Percentiles rank a stretch among this genome's conserved stretches.
Conservation (phyloP, 2,329 filamentous ascomycete species). For the Penicillium sp. region DNA sequence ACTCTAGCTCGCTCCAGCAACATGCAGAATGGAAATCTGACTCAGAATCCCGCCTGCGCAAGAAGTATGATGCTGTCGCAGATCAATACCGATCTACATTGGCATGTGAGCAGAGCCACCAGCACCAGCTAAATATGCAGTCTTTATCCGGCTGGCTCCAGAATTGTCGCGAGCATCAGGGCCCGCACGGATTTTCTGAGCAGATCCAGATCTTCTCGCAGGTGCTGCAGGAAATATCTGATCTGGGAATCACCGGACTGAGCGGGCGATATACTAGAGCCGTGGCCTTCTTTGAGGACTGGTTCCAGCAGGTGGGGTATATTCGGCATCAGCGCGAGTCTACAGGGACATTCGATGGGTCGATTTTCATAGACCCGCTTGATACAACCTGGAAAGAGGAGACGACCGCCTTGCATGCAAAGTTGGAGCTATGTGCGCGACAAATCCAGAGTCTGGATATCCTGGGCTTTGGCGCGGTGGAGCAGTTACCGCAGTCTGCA, state of each 20-base stretch:
- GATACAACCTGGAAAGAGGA: constrained; percentile 41
- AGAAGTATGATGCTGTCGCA: constrained; percentile 42
- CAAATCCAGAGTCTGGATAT: constrained; percentile 45
- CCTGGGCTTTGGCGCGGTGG: constrained; percentile 32
- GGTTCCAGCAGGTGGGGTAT: constrained; percentile 37
- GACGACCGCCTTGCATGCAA: constrained; percentile 33
- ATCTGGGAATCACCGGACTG: constrained; percentile 31
- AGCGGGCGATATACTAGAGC: constrained; percentile 37
- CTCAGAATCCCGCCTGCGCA: constrained; percentile 36
- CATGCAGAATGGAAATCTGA: constrained; percentile 38
- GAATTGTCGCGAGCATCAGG: constrained; percentile 35
- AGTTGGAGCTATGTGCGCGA: constrained; percentile 41
- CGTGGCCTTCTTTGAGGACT: constrained; percentile 41
- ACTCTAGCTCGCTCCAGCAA: constrained; percentile 36
- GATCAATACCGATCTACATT: constrained; percentile 38
- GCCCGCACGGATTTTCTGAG: constrained; percentile 36
- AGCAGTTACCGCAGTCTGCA: constrained; percentile 35
- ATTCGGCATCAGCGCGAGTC: constrained; percentile 29
- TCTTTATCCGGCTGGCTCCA: constrained; percentile 41
- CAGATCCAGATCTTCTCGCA: constrained; percentile 47
- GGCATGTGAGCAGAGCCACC: constrained; percentile 38
- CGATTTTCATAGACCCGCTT: constrained; percentile 42
- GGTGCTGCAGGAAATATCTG: constrained; percentile 43
- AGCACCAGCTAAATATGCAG: constrained; percentile 41
- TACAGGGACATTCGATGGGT: constrained; percentile 12